Evolutionary conservation across 2,329 filamentous ascomycete species (phyloP).

Genomic region (Hymenoscyphus repandus): DNA sequence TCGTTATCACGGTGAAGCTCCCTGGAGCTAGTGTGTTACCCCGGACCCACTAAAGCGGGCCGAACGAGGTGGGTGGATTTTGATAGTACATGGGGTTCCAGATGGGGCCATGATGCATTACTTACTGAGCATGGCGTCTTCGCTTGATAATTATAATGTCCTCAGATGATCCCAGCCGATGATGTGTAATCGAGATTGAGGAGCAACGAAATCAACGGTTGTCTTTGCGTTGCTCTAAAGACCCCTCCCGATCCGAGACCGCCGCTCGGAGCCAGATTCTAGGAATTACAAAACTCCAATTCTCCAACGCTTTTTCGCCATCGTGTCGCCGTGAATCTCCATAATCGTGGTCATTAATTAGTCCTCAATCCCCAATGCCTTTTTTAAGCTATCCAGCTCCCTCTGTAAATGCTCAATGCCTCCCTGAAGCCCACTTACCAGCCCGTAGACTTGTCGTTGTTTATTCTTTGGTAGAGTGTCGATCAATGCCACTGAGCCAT

Average conservation of each 20-base stretch:
- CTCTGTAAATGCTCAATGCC: conserved; percentile 30
- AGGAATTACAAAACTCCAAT: neutral
- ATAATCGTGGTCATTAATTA: neutral
- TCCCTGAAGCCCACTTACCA: conserved; percentile 29
- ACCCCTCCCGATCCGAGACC: too few relatives aligned
- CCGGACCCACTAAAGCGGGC: too few relatives aligned
- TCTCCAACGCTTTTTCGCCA: conserved; percentile 1
- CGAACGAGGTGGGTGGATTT: too few relatives aligned
- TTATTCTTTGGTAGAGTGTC: conserved; percentile 29
- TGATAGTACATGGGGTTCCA: too few relatives aligned
- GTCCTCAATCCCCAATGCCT: conserved; percentile 29
- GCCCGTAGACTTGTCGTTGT: conserved; percentile 29
- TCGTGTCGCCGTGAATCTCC: too few relatives aligned
- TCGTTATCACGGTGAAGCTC: conserved; percentile 2
- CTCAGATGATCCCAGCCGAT: too few relatives aligned
- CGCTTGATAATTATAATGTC: too few relatives aligned
- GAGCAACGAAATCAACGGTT: neutral
- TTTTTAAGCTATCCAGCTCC: conserved; percentile 28
- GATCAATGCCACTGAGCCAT: conserved; percentile 23
- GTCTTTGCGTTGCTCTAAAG: neutral
- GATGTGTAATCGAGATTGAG: too few relatives aligned
- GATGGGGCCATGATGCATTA: too few relatives aligned
- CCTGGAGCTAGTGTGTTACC: neutral
- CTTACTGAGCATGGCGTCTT: too few relatives aligned
- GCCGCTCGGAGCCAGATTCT: too few relatives aligned